Conservation (phyloP, 2,329 filamentous ascomycete species). For the Blastomyces gilchristii region DNA sequence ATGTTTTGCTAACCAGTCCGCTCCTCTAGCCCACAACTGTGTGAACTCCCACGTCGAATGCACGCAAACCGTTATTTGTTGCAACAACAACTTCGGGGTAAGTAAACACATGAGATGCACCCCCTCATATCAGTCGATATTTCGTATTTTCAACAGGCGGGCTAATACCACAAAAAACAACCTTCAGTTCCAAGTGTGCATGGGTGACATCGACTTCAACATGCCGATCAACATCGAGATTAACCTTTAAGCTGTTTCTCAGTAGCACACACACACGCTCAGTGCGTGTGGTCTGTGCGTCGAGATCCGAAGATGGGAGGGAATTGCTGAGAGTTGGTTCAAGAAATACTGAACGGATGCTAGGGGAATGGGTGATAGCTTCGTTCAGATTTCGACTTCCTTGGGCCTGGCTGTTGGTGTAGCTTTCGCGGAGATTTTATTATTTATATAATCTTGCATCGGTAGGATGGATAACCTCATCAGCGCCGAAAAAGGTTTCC, state of each 20-base stretch:
- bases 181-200: constrained; percentile 14
- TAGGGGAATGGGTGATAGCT: background rate
- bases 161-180: background rate
- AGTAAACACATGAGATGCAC: background rate
- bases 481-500: background rate
- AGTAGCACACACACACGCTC: background rate
- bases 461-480: background rate
- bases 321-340: background rate
- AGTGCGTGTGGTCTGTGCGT: background rate
- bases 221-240: constrained; percentile 16
- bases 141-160: background rate
- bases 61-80: constrained; percentile 13
- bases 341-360: background rate
- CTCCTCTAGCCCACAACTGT: constrained; percentile 11
- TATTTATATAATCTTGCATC: background rate
- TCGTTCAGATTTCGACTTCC: background rate
- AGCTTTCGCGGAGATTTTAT: constrained; percentile 1
- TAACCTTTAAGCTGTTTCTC: constrained; percentile 6
- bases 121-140: background rate
- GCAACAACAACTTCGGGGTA: constrained; percentile 15
- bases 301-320: background rate
- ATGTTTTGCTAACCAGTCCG: background rate
- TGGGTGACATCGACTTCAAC: constrained; percentile 16
- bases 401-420: background rate
- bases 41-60: constrained; percentile 10